Base-by-base conservation (phyloP, 108 stramenopile genomes). In the Craspedostauros australis region DNA sequence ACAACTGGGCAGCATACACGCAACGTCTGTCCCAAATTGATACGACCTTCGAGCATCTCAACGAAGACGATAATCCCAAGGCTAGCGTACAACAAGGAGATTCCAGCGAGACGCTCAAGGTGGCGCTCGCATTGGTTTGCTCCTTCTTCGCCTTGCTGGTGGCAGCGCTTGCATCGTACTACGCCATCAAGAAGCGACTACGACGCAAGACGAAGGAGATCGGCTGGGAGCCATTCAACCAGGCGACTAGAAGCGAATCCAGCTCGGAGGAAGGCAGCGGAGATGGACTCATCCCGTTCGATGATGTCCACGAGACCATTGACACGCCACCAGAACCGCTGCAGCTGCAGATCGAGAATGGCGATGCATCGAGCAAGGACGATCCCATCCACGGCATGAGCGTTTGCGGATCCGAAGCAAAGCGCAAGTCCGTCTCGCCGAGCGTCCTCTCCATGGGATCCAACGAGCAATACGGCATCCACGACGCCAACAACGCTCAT, bases 181-280 rank as follows among this genome's bases (percentile, higher is more conserved):
- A 36, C 40, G 66, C 66, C 1, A 50, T 68, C 48, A 57, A 58
- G 9, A 45, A 45, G 12, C 66, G n/a, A 68, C 24, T 30, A 60
- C 37, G 27, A 37, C 14, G 46, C 16, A 19, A 46, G 48, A 42
- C 25, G 39, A 2, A 31, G 36, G 9, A 5, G 34, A 14, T 7
- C n/a, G 34, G 11, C 7, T 20, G 21, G 21, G 5, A n/a, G 7
- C 42, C 7, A 43, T 20, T 43, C 9, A 20, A 6, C n/a, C 19
- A 43, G 5, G 42, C 11, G 6, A 6, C 16, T 20, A 43, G 21
- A n/a, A 43, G 42, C 42, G 5, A 43, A 11, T 20, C 42, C 42
- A 20, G 21, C 21, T 43, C 42, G 6, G 42, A 43, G 6, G 9
- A 43, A 7, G 21, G 42, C 14, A n/a, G 19, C 7, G 42, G 21